Base-by-base conservation (phyloP, 1,284 basidiomycete species). In the Ceratobasidium sp. region DNA sequence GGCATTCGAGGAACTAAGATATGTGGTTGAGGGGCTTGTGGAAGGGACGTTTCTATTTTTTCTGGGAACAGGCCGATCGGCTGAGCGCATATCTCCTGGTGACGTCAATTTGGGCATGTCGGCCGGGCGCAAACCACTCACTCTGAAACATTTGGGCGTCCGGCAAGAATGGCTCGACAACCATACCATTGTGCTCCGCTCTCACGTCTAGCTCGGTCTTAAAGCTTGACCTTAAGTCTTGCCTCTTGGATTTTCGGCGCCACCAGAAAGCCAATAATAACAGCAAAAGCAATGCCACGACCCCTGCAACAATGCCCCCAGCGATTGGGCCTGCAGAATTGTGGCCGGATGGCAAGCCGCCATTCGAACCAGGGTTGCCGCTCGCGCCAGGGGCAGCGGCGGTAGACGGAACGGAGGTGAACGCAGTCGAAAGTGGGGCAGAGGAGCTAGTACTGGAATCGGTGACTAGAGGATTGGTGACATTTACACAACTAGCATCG, bases 401-500 rank as follows among this genome's bases (percentile, higher is more conserved):
- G 34, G 64, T 34, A 43, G 63, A 34, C 16, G 22, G 8, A 8
- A 16, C 4, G 22, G 46, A 31, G 29, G 46, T 9, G 16, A 31
- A 53, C 6, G 64, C 13, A 31, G 49, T 51, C 37, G 49, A 66
- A 39, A 31, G 43, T 29, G 22, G 14, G 19, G 29, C 13, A 7
- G 64, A 66, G 5, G 31, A 19, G 16, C 48, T 53, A 24, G 11
- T 39, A 19, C 64, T 66, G 29, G 64, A 31, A 66, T 66, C 64
- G 43, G 48, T 53, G 4, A 66, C 64, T n/a, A 66, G 7, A 34
- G 64, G 46, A 22, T 66, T 66, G 11, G 64, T 66, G 43, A 66
- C 48, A 22, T 66, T 66, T 9, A 66, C 64, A 31, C 64, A 66
- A 19, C 48, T 66, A 11, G 64, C 64, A 22, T 66, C 64, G 3